A percentile compares a stretch with the other conserved stretches of the same genome.
Evolutionary conservation across 2,329 filamentous ascomycete genomes (phyloP).

Genomic region (Gyromitra esculenta): DNA sequence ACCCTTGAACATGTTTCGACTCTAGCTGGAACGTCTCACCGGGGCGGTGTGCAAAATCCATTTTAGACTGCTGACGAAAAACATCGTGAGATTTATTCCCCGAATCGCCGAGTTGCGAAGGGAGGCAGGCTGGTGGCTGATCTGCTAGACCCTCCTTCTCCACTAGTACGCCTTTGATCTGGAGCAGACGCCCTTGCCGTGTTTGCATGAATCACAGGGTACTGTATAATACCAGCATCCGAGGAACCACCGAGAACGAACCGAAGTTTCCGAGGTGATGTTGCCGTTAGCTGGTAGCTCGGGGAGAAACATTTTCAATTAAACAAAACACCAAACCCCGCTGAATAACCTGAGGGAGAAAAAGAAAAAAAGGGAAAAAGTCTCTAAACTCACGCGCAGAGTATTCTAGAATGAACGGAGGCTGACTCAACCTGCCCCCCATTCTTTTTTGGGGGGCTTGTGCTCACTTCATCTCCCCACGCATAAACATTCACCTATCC

Average conservation of each 20-base stretch:
- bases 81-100: slow-evolving; percentile 48
- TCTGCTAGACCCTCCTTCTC: neutral
- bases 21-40: slow-evolving; percentile 11
- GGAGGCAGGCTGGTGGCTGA: neutral
- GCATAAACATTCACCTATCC: slow-evolving; percentile 20
- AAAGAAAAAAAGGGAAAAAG: neutral
- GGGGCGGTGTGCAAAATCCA: neutral
- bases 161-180: slow-evolving; percentile 1
- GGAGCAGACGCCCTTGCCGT: slow-evolving; percentile 1
- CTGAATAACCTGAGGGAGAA: slow-evolving; percentile 9
- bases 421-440: neutral
- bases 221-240: neutral
- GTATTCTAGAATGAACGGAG: neutral
- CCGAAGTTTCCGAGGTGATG: slow-evolving; percentile 19
- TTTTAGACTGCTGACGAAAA: slow-evolving; percentile 33
- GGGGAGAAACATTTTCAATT: neutral
- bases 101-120: slow-evolving; percentile 30
- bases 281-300: neutral
- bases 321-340: slow-evolving; percentile 1
- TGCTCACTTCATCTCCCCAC: slow-evolving; percentile 1
- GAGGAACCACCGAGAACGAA: neutral
- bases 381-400: slow-evolving; percentile 16
- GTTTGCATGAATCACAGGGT: neutral
- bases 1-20: slow-evolving; percentile 25
- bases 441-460: neutral